Percentiles rank a stretch among this genome's conserved stretches.
Conservation (phyloP, 2,329 filamentous ascomycete species). For the Dothideomycetes sp. region DNA sequence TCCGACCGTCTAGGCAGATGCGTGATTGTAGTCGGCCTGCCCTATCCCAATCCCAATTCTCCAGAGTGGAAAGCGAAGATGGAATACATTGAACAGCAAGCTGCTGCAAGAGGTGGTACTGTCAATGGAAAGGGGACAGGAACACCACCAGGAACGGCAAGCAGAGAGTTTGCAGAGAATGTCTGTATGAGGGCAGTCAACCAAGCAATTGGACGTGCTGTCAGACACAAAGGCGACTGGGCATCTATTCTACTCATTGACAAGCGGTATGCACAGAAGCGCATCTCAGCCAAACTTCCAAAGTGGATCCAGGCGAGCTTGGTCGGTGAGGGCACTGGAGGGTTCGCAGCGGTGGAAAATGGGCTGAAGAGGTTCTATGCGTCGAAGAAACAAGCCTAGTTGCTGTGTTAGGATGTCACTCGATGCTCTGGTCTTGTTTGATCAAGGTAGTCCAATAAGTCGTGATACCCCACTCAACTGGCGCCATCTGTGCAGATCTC, state of each 20-base stretch:
- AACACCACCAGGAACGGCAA: conserved; percentile 35
- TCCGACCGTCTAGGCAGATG: conserved; percentile 80
- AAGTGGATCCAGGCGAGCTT: conserved; percentile 76
- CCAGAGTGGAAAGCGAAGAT: conserved; percentile 90
- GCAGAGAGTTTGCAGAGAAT: conserved; percentile 82
- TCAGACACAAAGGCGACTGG: conserved; percentile 79
- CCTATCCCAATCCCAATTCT: conserved; percentile 81
- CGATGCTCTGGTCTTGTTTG: too few relatives aligned
- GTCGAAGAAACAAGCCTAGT: conserved; percentile 13
- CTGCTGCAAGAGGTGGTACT: conserved; percentile 17
- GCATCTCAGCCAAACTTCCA: conserved; percentile 71
- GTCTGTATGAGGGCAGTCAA: conserved; percentile 95
- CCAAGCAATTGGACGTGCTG: conserved; percentile 87
- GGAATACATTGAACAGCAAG: conserved; percentile 65
- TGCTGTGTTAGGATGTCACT: too few relatives aligned
- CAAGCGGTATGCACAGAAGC: conserved; percentile 59
- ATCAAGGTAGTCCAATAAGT: too few relatives aligned
- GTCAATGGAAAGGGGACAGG: conserved; percentile 24
- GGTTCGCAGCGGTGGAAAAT: conserved; percentile 24
- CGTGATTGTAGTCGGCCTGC: conserved; percentile 82
- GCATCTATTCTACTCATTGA: conserved; percentile 83
- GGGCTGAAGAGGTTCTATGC: conserved; percentile 26
- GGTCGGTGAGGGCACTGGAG: conserved; percentile 23
- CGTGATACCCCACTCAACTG: too few relatives aligned
- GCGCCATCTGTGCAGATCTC: too few relatives aligned